Percentiles rank a stretch among this genome's conserved stretches.
Evolutionary conservation across 345 rosid genomes (phyloP).

Genomic region (Populus ilicifolia): DNA sequence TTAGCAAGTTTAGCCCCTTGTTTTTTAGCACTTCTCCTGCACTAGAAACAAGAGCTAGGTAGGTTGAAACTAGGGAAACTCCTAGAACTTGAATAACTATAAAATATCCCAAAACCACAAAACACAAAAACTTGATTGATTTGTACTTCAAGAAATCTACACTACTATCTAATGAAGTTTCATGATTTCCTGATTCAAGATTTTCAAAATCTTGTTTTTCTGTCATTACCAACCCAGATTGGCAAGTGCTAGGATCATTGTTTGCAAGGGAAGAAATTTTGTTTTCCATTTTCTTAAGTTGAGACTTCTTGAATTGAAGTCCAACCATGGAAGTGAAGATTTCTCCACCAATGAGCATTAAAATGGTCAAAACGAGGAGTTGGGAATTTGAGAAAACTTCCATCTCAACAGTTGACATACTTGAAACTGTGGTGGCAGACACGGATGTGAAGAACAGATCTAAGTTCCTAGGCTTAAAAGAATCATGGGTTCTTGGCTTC

Average conservation of each 20-base stretch:
- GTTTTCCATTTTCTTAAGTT: not conserved
- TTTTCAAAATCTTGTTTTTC: not conserved
- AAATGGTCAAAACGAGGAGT: constrained; percentile 44
- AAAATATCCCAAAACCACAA: constrained; percentile 44
- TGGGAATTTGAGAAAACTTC: constrained; percentile 71
- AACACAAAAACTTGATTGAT: constrained; percentile 29
- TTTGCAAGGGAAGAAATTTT: not conserved
- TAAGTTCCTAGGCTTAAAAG: constrained; percentile 30
- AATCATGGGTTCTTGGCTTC: constrained; percentile 30
- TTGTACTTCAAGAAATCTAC: not conserved
- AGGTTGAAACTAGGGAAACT: constrained; percentile 27
- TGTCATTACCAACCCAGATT: not conserved
- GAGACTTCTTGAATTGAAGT: constrained; percentile 11
- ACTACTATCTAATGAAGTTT: constrained; percentile 1
- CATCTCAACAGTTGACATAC: constrained; percentile 79
- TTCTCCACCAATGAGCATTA: constrained; percentile 56
- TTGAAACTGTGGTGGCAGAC: constrained; percentile 59
- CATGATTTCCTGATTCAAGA: not conserved
- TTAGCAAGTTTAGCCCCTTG: constrained; percentile 32
- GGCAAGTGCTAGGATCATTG: not conserved
- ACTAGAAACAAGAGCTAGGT: constrained; percentile 28
- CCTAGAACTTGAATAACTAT: constrained; percentile 37
- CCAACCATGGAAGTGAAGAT: constrained; percentile 47
- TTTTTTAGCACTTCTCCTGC: constrained; percentile 36
- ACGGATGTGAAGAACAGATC: constrained; percentile 73